These are phyloP conservation scores for Zygnema cylindricum DNA, from an alignment of 139 green algal genomes.

Conservation along the genomic window DNA sequence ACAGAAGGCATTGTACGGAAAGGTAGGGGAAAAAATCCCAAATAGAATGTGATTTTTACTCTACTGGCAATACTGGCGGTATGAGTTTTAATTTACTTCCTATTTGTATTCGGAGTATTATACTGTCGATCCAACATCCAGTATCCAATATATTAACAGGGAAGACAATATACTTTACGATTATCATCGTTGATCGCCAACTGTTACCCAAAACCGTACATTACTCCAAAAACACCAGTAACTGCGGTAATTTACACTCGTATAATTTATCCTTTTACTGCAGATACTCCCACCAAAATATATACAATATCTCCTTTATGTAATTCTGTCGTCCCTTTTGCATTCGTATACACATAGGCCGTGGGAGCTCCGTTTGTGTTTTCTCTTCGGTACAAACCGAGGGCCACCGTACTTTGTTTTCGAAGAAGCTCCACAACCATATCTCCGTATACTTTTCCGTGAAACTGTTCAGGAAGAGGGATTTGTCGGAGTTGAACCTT, in stretches of 20 bases:
- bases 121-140: neutral
- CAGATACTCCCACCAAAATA: neutral
- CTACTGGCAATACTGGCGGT: no score
- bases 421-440: neutral
- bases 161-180: neutral
- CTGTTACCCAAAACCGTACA: no score
- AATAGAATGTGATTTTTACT: no score
- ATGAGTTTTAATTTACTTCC: no score
- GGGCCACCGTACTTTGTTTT: neutral
- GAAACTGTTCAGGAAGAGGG: neutral
- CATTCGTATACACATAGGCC: slow-evolving; percentile 13
- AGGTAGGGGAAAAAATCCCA: no score
- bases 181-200: no score
- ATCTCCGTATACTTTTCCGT: neutral
- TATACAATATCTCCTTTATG: slow-evolving; percentile 5
- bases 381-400: slow-evolving; percentile 16
- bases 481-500: neutral
- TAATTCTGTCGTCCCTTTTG: neutral
- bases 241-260: neutral
- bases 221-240: neutral
- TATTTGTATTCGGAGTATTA: neutral
- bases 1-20: no score
- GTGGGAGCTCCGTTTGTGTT: neutral
- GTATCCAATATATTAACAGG: neutral
- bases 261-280: neutral